Evolutionary conservation across 805 yeast species (phyloP).

Genomic region (Debaryomyces hansenii): DNA sequence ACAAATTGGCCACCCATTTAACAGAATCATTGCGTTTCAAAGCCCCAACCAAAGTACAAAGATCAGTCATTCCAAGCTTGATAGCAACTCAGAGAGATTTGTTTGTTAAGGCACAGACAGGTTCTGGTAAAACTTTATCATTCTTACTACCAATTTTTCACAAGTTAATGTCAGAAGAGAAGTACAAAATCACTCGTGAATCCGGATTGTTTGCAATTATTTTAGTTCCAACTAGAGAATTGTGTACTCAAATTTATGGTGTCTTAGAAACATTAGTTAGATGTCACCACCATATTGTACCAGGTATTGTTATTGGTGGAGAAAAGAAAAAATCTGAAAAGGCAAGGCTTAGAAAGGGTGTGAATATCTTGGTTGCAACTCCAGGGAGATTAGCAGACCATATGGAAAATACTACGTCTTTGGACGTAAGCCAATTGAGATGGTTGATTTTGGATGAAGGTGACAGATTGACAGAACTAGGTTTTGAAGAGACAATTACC

Average conservation of each 20-base stretch:
- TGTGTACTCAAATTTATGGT: constrained; percentile 84
- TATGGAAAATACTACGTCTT: constrained; percentile 79
- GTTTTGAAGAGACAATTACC: constrained; percentile 90
- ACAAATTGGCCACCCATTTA: constrained; percentile 52
- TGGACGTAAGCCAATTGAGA: constrained; percentile 71
- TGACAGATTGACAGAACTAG: constrained; percentile 91
- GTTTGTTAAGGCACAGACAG: constrained; percentile 95
- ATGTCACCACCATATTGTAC: constrained; percentile 85
- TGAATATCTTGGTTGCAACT: constrained; percentile 92
- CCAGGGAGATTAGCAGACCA: constrained; percentile 97
- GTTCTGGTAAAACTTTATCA: constrained; percentile 95
- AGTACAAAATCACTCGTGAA: constrained; percentile 49
- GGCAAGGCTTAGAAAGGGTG: constrained; percentile 94
- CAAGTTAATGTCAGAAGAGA: constrained; percentile 56
- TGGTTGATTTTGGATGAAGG: constrained; percentile 97
- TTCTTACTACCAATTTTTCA: constrained; percentile 82
- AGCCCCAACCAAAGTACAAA: constrained; percentile 86
- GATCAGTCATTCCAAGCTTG: constrained; percentile 67
- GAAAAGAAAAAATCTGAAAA: constrained; percentile 97
- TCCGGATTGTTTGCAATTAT: constrained; percentile 89
- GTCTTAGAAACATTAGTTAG: constrained; percentile 73
- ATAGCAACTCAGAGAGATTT: constrained; percentile 51
- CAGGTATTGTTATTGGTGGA: constrained; percentile 97
- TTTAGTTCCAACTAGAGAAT: constrained; percentile 91
- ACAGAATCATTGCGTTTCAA: constrained; percentile 53